These are phyloP conservation scores for Physcomitrium patens DNA, from an alignment of 225 moss, liverwort and hornwort genomes.

Conservation along the genomic window DNA sequence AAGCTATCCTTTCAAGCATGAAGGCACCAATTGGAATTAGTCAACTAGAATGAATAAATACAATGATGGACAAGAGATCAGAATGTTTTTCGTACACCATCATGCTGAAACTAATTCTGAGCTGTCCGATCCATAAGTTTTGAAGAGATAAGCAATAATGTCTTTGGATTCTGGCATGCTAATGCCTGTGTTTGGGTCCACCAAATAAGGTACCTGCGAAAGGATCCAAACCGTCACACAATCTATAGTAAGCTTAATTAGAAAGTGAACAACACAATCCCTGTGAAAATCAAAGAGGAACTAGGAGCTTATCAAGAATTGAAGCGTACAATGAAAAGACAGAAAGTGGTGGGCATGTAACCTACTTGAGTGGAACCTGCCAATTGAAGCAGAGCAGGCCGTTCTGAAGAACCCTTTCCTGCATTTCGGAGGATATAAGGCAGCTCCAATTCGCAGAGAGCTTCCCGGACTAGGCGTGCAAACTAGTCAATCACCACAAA, in stretches of 20 bases:
- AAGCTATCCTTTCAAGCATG: too few relatives aligned
- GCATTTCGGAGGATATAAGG: constrained; percentile 85
- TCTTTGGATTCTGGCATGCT: constrained; percentile 57
- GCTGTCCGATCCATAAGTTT: constrained; percentile 46
- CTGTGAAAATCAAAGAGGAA: not conserved
- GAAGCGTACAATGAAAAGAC: not conserved
- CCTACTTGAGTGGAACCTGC: constrained; percentile 88
- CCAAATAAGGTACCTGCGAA: constrained; percentile 60
- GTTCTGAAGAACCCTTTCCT: constrained; percentile 85
- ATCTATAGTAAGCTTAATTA: not conserved
- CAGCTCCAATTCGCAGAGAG: constrained; percentile 90
- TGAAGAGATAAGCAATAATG: constrained; percentile 61
- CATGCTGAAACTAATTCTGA: constrained; percentile 35
- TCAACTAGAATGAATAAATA: not conserved
- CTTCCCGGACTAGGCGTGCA: constrained; percentile 90
- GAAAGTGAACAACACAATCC: not conserved
- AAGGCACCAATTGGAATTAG: too few relatives aligned
- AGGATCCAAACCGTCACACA: not conserved
- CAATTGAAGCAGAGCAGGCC: constrained; percentile 65
- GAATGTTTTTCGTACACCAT: constrained; percentile 3
- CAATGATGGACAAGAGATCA: not conserved
- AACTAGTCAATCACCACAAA: constrained; percentile 53
- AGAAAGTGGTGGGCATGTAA: not conserved
- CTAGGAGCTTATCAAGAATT: not conserved
- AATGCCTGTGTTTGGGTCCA: constrained; percentile 59